Percentiles rank a stretch among this genome's conserved stretches.
phyloP scores from a whole-genome alignment of 345 rosid genomes.

The Mallotus nudiflorus region DNA sequence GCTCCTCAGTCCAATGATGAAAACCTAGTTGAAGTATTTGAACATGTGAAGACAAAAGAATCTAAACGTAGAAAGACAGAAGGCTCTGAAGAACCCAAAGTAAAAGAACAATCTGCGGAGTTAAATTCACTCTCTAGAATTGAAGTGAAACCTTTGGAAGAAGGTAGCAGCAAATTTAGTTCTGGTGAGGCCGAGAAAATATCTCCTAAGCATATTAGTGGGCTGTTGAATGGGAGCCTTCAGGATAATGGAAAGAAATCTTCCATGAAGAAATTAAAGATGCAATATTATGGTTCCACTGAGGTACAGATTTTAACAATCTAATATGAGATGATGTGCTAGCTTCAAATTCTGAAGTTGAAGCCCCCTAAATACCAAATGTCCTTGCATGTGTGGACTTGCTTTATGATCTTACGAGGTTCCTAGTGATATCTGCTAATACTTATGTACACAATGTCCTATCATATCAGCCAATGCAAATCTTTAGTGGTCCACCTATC shows the following conservation, averaged over 20 bases:
- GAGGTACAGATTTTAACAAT: slow-evolving; percentile 44
- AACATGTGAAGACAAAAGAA: slow-evolving; percentile 47
- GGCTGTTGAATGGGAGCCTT: slow-evolving; percentile 33
- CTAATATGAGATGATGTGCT: not conserved
- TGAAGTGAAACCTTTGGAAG: slow-evolving; percentile 17
- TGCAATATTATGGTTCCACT: slow-evolving; percentile 49
- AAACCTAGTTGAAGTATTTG: slow-evolving; percentile 46
- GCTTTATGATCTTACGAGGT: not conserved
- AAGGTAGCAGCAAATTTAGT: slow-evolving; percentile 9
- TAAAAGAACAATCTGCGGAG: not conserved
- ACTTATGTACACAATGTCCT: not conserved
- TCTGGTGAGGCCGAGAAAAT: slow-evolving; percentile 20
- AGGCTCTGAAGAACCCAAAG: slow-evolving; percentile 28
- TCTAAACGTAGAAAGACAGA: slow-evolving; percentile 46
- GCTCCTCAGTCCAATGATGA: slow-evolving; percentile 27
- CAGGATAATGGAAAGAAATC: slow-evolving; percentile 45
- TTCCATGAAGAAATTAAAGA: slow-evolving; percentile 40
- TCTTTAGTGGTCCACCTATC: not conserved
- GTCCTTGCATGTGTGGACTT: not conserved
- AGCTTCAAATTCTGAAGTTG: slow-evolving; percentile 1
- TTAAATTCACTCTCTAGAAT: slow-evolving; percentile 15
- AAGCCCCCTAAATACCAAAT: not conserved
- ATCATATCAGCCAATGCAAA: not conserved
- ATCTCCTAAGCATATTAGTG: slow-evolving; percentile 34
- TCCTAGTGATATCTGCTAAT: not conserved